Evolutionary conservation across 2,329 filamentous ascomycete genomes (phyloP), one percentile per base, ranked within the genome.

Genomic region (Gaeumannomyces tritici): DNA sequence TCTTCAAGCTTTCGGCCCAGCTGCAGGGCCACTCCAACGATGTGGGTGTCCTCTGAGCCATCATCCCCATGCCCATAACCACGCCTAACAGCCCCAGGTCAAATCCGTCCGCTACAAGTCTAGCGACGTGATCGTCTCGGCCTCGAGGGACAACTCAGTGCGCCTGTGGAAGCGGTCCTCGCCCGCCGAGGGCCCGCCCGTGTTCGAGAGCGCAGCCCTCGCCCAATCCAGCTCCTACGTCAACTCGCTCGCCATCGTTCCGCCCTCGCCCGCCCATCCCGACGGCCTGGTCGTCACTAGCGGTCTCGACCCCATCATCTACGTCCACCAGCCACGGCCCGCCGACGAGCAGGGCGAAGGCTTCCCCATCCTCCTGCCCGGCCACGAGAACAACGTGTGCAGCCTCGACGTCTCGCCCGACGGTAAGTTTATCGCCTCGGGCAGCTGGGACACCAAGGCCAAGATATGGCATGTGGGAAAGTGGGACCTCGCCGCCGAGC

Each of bases 1-100:
- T 92, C 73, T 98, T 91, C 83, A 96, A 93, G 83, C 86, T 99
- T 71, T 96, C 95, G 65, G 92, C 93, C 68, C 89, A 91, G 72
- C 83, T 99, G 67, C 80, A 87, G 68, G 93, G 91, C 71, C 95
- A 99, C 74, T 89, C 95, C 75, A 89, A 95, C 74, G 95, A 99
- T 85, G 95, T 97, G 33, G 15, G 33, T 35, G 33, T 4, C 12
- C 12, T 35, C 12, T 12, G 12, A 35, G 11, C 42, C 18, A 21
- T 6, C 18, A 3, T 21, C 18, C 5, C 4, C 42, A 6, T 47
- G 42, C 18, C 42, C 42, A 5, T 13, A 21, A 7, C 21, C 18
- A 47, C 21, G 42, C 18, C 15, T 47, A n/a, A 51, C 42, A 24
- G 21, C 13, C 24, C 28, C 68, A 98, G 93, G 93, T 99, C 69